Evolutionary conservation across 164 flowering plant species (phyloP).

Genomic region (Nymphaea thermarum): DNA sequence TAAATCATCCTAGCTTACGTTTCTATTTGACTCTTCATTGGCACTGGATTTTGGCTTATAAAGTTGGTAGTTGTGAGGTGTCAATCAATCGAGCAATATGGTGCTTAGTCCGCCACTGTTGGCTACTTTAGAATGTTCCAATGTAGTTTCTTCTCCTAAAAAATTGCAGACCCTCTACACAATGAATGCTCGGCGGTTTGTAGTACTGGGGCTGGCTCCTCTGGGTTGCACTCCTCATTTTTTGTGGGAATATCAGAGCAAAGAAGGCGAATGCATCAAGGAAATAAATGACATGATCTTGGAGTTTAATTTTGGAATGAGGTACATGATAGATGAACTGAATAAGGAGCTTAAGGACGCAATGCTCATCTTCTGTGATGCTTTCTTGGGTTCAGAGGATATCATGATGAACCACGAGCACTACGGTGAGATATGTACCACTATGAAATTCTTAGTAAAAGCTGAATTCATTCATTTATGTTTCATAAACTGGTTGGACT

Average conservation of each 20-base stretch:
- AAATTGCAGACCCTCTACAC: conserved; percentile 55
- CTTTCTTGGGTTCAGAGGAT: conserved; percentile 68
- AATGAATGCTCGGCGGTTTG: conserved; percentile 45
- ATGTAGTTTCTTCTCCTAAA: background rate
- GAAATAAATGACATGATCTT: conserved; percentile 61
- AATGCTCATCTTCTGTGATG: conserved; percentile 62
- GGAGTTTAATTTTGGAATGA: conserved; percentile 72
- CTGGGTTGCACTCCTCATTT: conserved; percentile 90
- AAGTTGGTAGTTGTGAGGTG: no score
- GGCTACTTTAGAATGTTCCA: background rate
- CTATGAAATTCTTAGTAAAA: no score
- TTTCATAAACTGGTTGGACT: no score
- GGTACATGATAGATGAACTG: conserved; percentile 57
- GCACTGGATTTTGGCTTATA: background rate
- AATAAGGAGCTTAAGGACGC: conserved; percentile 39
- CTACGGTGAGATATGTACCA: conserved; percentile 37
- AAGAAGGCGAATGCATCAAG: conserved; percentile 51
- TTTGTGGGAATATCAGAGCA: conserved; percentile 48
- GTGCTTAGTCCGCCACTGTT: background rate
- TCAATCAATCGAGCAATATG: background rate
- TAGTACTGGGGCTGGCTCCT: conserved; percentile 79
- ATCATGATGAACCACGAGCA: conserved; percentile 39
- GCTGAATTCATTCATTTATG: no score
- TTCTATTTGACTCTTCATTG: background rate
- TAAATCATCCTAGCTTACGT: background rate